Conservation (phyloP, 345 rosid species). For the Moricandia arvensis region DNA sequence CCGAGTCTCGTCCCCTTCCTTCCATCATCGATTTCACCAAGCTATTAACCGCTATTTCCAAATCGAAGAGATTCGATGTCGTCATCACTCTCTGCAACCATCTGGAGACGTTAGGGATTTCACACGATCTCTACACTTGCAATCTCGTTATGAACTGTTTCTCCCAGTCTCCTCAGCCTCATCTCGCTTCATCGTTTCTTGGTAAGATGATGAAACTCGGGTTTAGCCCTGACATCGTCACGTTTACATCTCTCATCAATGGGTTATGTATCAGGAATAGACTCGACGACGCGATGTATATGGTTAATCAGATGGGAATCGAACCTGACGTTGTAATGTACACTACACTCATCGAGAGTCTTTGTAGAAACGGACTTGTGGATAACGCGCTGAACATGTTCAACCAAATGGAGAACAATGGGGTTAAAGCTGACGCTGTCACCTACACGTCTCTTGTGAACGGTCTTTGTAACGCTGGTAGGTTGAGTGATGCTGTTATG, state of each 20-base stretch:
- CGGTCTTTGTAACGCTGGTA: conserved; percentile 20
- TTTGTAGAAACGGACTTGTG: conserved; percentile 19
- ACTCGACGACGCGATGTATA: conserved; percentile 2
- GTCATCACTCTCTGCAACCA: conserved; percentile 21
- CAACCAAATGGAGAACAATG: conserved; percentile 18
- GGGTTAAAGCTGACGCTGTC: conserved; percentile 17
- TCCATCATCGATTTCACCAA: conserved; percentile 24
- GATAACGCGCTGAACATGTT: conserved; percentile 18
- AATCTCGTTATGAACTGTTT: conserved; percentile 23
- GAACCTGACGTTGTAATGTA: conserved; percentile 21
- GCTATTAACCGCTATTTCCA: conserved; percentile 2
- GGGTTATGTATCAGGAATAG: conserved; percentile 10
- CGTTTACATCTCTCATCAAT: conserved; percentile 17
- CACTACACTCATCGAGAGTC: conserved; percentile 26
- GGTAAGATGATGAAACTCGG: conserved; percentile 37
- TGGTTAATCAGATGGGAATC: conserved; percentile 21
- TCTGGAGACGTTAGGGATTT: not conserved
- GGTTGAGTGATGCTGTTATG: conserved; percentile 14
- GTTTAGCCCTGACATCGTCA: conserved; percentile 21
- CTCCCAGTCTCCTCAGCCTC: conserved; percentile 12
- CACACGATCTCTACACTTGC: conserved; percentile 23
- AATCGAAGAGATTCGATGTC: conserved; percentile 23
- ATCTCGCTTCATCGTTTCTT: conserved; percentile 2
- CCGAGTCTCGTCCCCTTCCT: conserved; percentile 28
- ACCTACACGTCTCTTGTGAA: conserved; percentile 17